Evolutionary conservation across 768 basidiomycete genomes (phyloP), one percentile per base, ranked within the genome.

Genomic region (Kwoniella pini): DNA sequence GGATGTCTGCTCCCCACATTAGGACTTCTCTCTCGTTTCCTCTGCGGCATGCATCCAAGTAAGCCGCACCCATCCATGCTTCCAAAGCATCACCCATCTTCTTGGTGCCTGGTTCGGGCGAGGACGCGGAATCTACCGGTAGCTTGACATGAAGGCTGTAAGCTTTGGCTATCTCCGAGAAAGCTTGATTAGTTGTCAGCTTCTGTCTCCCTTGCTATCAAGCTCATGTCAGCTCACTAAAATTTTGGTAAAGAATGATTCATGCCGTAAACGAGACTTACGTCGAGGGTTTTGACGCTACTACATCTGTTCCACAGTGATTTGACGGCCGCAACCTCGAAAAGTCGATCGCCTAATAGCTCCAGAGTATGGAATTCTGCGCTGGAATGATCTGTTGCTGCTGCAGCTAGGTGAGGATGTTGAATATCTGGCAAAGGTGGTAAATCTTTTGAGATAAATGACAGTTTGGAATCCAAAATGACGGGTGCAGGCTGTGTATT

Each of bases 51-150:
- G 56, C 56, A 19, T 57, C 56, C 22, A 57, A 36, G 21, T 45
- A 57, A 28, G 38, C 45, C 3, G 56, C 56, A 10, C 45, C 56
- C 28, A 49, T 39, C 45, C 44, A 38, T 2, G 45, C 56, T 39
- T 57, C 56, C 10, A 57, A 38, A 9, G 46, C 56, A 13, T 40
- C 24, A 13, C 45, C 56, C 19, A 57, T 24, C 15, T 3, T 39
- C 19, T 54, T 56, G 39, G 42, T 26, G 12, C 22, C 24, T 21
- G 26, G 0, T 0, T 9, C 11, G 17, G 30, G 4, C 15, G 43
- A 27, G 17, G 17, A 13, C 15, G 30, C 27, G 3, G 10, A 9
- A 2, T 7, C 12, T 15, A 17, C n/a, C n/a, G 21, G 15, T 7
- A 55, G 11, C 6, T 26, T 28, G 10, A n/a, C 13, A 9, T 48